These are phyloP conservation scores for Globisporangium polare DNA, from an alignment of 352 stramenopile genomes.

Conservation along the genomic window DNA sequence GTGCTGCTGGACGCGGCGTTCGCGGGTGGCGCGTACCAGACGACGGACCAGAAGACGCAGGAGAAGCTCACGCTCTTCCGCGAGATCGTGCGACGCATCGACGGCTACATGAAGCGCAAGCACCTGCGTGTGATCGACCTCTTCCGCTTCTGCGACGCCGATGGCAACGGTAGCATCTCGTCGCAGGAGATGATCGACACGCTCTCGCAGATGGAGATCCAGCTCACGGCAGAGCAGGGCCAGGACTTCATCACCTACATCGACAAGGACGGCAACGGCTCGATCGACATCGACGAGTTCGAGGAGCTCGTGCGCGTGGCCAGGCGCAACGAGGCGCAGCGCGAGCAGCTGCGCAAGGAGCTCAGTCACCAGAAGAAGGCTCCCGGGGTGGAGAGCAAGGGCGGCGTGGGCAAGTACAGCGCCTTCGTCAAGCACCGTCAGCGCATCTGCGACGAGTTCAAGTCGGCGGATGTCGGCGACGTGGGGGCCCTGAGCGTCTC, in stretches of 20 bases:
- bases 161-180: constrained; percentile 77
- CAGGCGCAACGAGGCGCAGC: constrained; percentile 62
- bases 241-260: constrained; percentile 73
- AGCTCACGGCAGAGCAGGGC: constrained; percentile 58
- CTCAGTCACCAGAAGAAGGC: constrained; percentile 37
- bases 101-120: constrained; percentile 84
- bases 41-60: constrained; percentile 56
- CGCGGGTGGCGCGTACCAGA: constrained; percentile 46
- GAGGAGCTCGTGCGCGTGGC: constrained; percentile 76
- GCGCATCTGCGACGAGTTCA: constrained; percentile 67
- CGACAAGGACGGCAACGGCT: constrained; percentile 80
- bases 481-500: constrained; percentile 31
- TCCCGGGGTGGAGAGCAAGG: constrained; percentile 25
- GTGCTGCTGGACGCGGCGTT: constrained; percentile 39
- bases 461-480: constrained; percentile 31
- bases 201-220: constrained; percentile 82
- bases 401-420: constrained; percentile 28
- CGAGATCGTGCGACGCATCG: constrained; percentile 76
- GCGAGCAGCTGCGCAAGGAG: constrained; percentile 70
- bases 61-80: constrained; percentile 69
- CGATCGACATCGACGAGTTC: constrained; percentile 85
- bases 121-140: constrained; percentile 80
- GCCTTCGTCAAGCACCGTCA: constrained; percentile 49
- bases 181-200: constrained; percentile 80
- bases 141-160: constrained; percentile 81